A percentile compares a stretch with the other conserved stretches of the same genome.
These are phyloP conservation scores for Cytospora chrysosperma DNA, from an alignment of 2,329 filamentous ascomycete species.

Conservation along the genomic window DNA sequence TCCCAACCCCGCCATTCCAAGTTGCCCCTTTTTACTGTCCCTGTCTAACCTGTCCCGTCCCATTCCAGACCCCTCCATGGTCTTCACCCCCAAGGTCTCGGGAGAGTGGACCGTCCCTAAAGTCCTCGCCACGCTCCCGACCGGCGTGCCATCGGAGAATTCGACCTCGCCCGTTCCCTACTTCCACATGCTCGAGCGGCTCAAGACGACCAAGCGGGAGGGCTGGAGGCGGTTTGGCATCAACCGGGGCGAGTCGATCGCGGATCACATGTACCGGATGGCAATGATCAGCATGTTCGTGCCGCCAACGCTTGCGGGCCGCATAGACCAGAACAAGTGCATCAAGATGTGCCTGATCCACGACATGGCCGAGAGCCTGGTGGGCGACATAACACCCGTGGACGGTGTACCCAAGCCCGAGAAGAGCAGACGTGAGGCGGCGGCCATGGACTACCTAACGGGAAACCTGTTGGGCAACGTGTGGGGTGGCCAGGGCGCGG, in stretches of 20 bases:
- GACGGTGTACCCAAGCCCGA: slow-evolving; percentile 83
- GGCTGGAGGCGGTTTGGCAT: slow-evolving; percentile 93
- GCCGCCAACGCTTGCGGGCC: slow-evolving; percentile 67
- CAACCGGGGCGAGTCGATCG: slow-evolving; percentile 77
- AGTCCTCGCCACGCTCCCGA: slow-evolving; percentile 64
- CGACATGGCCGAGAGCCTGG: slow-evolving; percentile 94
- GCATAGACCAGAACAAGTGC: slow-evolving; percentile 77
- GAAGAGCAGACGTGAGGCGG: slow-evolving; percentile 82
- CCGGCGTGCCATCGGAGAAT: slow-evolving; percentile 56
- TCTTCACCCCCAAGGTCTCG: slow-evolving; percentile 40
- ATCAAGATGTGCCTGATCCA: slow-evolving; percentile 95
- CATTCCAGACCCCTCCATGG: slow-evolving; percentile 36
- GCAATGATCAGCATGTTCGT: slow-evolving; percentile 92
- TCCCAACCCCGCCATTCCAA: background rate
- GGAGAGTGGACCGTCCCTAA: slow-evolving; percentile 57
- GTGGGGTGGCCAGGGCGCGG: slow-evolving; percentile 55
- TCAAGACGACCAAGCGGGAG: slow-evolving; percentile 96
- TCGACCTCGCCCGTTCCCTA: slow-evolving; percentile 79
- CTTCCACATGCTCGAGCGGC: slow-evolving; percentile 88
- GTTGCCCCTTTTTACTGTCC: background rate
- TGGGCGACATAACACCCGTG: slow-evolving; percentile 94
- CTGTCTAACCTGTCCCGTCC: background rate
- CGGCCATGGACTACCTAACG: slow-evolving; percentile 90
- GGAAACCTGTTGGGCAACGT: slow-evolving; percentile 70
- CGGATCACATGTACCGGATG: slow-evolving; percentile 99